These are phyloP conservation scores for Nematocida sp. DNA, from an alignment of 371 early-diverging fungal genomes.

Conservation along the genomic window DNA sequence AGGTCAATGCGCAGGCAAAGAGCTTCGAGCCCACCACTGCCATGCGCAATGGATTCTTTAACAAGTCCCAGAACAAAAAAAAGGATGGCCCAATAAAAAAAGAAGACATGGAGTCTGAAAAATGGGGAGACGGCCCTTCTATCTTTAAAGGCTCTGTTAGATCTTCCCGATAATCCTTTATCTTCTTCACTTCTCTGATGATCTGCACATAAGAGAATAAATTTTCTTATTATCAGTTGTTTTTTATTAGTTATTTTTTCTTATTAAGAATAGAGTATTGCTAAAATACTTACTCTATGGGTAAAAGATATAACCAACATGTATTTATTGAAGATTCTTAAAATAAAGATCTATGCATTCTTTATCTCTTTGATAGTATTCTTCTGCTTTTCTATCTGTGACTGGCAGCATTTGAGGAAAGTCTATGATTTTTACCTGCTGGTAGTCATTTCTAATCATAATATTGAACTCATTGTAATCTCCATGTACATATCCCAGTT, in stretches of 20 bases:
- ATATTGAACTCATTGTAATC: constrained; percentile 99
- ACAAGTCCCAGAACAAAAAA: not conserved
- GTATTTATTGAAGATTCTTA: too few relatives aligned
- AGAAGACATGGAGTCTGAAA: not conserved
- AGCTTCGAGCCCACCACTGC: constrained; percentile 47
- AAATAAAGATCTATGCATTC: constrained; percentile 90
- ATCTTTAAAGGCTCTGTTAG: not conserved
- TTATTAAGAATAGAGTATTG: too few relatives aligned
- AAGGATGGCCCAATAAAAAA: not conserved
- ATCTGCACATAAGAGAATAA: too few relatives aligned
- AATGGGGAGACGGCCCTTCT: not conserved
- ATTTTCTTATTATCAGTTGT: too few relatives aligned
- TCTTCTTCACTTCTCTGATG: too few relatives aligned
- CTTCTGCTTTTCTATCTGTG: constrained; percentile 77
- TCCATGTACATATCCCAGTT: constrained; percentile 91
- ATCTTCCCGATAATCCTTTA: too few relatives aligned
- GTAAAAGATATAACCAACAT: too few relatives aligned
- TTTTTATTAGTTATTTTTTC: too few relatives aligned
- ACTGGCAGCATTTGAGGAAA: constrained; percentile 98
- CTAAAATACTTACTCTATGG: too few relatives aligned
- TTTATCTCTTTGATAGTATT: constrained; percentile 92
- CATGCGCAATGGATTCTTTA: constrained; percentile 14
- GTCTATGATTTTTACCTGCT: constrained; percentile 79
- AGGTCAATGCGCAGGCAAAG: constrained; percentile 20
- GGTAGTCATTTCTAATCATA: constrained; percentile 75